Evolutionary conservation across 371 early-diverging fungal genomes (phyloP).

Genomic region (Umbelopsis sp.): DNA sequence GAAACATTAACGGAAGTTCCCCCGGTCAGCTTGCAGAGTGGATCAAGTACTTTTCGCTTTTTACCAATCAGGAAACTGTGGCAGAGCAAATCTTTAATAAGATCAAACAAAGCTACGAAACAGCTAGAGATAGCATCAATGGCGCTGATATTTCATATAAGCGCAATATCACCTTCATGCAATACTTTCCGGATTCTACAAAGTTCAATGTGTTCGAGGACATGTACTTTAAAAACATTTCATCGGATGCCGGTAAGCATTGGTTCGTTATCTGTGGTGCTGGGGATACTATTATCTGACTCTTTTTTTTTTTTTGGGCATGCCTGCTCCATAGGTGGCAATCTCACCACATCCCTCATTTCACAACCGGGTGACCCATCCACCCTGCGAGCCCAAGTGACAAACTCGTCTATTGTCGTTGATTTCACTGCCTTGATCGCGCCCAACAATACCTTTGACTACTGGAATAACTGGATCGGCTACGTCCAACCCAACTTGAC

Average conservation of each 20-base stretch:
- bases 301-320: no score
- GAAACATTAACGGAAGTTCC: background rate
- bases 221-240: constrained; percentile 32
- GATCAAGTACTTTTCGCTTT: constrained; percentile 35
- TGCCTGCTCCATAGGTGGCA: constrained; percentile 4
- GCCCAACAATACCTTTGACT: constrained; percentile 18
- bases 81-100: constrained; percentile 30
- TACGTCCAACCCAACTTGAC: constrained; percentile 22
- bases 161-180: constrained; percentile 35
- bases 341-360: constrained; percentile 20
- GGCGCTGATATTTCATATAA: constrained; percentile 25
- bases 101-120: constrained; percentile 29
- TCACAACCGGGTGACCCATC: constrained; percentile 29
- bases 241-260: constrained; percentile 31
- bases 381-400: constrained; percentile 31
- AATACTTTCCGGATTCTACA: constrained; percentile 30
- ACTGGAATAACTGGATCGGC: constrained; percentile 31
- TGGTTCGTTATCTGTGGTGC: background rate
- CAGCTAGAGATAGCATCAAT: constrained; percentile 27
- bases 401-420: constrained; percentile 34
- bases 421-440: constrained; percentile 30
- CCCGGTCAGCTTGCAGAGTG: constrained; percentile 34
- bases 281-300: no score
- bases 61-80: constrained; percentile 34
- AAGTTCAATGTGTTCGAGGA: constrained; percentile 29